Percentiles rank a stretch among this genome's conserved stretches.
These are phyloP conservation scores for Macrocybe gigantea DNA, from an alignment of 768 basidiomycete species.

Conservation along the genomic window DNA sequence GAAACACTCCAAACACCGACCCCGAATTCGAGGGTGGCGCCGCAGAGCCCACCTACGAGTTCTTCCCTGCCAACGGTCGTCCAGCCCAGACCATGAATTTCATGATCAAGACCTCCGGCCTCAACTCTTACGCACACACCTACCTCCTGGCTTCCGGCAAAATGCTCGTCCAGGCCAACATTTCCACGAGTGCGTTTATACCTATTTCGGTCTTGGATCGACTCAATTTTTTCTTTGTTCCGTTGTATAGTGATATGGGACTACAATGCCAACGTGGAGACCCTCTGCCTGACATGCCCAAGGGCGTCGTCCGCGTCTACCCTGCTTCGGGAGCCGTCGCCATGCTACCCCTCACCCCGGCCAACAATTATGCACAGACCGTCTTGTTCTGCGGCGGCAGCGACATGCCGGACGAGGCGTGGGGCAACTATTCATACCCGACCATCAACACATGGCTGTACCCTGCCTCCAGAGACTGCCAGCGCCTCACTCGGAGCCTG, in stretches of 20 bases:
- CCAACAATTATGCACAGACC: constrained; percentile 82
- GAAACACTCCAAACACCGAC: constrained; percentile 69
- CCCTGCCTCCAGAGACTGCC: constrained; percentile 72
- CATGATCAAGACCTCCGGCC: constrained; percentile 65
- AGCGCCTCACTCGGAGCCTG: constrained; percentile 80
- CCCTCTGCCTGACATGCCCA: constrained; percentile 68
- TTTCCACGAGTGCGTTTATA: constrained; percentile 57
- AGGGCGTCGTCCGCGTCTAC: constrained; percentile 72
- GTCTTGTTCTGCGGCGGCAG: constrained; percentile 90
- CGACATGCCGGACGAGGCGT: constrained; percentile 65
- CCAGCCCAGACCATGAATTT: constrained; percentile 57
- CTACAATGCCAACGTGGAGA: constrained; percentile 50
- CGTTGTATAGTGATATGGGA: constrained; percentile 40
- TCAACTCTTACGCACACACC: constrained; percentile 73
- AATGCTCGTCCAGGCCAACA: constrained; percentile 79
- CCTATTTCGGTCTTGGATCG: neutral
- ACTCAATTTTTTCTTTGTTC: constrained; percentile 4
- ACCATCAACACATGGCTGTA: constrained; percentile 68
- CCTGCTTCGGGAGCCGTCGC: constrained; percentile 85
- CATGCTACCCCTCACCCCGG: constrained; percentile 89
- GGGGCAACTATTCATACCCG: constrained; percentile 77
- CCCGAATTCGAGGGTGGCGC: constrained; percentile 60
- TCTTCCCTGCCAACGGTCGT: constrained; percentile 61
- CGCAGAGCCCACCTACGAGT: constrained; percentile 83
- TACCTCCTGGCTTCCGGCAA: constrained; percentile 74